Evolutionary conservation across 371 early-diverging fungal genomes (phyloP).

Genomic region (Phascolomyces articulosus): DNA sequence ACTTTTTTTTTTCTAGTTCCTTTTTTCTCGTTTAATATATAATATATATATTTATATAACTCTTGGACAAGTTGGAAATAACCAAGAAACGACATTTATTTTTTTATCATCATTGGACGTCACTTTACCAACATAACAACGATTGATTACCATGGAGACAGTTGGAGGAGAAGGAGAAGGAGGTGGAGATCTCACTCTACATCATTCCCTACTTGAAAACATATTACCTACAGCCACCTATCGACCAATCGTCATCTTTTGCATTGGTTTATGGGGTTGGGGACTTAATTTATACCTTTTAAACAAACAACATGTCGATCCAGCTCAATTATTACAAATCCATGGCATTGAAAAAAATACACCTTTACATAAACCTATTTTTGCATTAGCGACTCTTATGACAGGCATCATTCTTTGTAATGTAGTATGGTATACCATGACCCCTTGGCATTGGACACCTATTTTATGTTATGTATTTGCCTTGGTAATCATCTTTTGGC

Average conservation of each 20-base stretch:
- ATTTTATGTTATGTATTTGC: constrained; percentile 55
- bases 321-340: constrained; percentile 54
- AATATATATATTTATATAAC: too few relatives aligned
- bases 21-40: too few relatives aligned
- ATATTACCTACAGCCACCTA: constrained; percentile 42
- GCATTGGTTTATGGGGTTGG: constrained; percentile 82
- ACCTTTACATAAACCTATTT: constrained; percentile 40
- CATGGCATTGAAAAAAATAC: constrained; percentile 43
- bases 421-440: constrained; percentile 31
- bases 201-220: neutral
- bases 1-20: too few relatives aligned
- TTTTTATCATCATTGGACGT: too few relatives aligned
- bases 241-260: constrained; percentile 70
- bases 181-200: too few relatives aligned
- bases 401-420: constrained; percentile 35
- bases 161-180: neutral
- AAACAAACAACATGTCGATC: constrained; percentile 60
- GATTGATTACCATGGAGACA: constrained; percentile 2
- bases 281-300: constrained; percentile 73
- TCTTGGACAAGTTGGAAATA: too few relatives aligned
- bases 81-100: too few relatives aligned
- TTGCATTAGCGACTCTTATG: constrained; percentile 45
- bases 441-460: constrained; percentile 16
- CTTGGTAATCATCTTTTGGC: constrained; percentile 55
- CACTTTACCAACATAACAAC: too few relatives aligned